Evolutionary conservation across 163 green algal species (phyloP).

Genomic region (Trebouxia gelatinosa): DNA sequence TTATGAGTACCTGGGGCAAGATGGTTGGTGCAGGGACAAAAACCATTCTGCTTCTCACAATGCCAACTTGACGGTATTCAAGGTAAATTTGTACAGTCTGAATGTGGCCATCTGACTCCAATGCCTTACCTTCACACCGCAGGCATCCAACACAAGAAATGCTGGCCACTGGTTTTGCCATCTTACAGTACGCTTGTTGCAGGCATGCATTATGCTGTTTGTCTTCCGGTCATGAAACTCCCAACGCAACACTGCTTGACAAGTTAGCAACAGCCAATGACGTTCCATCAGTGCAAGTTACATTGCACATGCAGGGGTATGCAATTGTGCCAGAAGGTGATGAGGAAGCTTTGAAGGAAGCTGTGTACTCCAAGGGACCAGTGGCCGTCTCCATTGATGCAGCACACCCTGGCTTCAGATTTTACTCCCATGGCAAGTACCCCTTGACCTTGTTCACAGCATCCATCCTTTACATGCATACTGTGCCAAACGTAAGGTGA

Average conservation of each 20-base stretch:
- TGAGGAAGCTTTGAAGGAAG: constrained; percentile 68
- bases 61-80: constrained; percentile 10
- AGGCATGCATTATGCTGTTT: no score
- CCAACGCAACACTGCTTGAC: not conserved
- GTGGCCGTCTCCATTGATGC: constrained; percentile 70
- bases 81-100: constrained; percentile 12
- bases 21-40: constrained; percentile 48
- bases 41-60: constrained; percentile 20
- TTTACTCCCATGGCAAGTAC: constrained; percentile 43
- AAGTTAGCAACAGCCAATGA: no score
- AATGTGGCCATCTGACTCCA: not conserved
- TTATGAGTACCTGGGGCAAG: constrained; percentile 57
- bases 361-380: constrained; percentile 62
- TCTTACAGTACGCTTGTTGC: no score
- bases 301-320: constrained; percentile 52
- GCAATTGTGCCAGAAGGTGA: constrained; percentile 51
- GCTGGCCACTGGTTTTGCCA: no score
- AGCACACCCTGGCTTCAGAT: constrained; percentile 42
- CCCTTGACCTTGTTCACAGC: no score
- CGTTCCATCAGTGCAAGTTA: no score
- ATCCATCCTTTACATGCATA: no score
- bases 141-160: not conserved
- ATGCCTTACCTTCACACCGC: not conserved
- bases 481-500: no score
- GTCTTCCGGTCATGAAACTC: no score